Conservation (phyloP, 306 rosid genomes). For the Cucumis cinereus region DNA sequence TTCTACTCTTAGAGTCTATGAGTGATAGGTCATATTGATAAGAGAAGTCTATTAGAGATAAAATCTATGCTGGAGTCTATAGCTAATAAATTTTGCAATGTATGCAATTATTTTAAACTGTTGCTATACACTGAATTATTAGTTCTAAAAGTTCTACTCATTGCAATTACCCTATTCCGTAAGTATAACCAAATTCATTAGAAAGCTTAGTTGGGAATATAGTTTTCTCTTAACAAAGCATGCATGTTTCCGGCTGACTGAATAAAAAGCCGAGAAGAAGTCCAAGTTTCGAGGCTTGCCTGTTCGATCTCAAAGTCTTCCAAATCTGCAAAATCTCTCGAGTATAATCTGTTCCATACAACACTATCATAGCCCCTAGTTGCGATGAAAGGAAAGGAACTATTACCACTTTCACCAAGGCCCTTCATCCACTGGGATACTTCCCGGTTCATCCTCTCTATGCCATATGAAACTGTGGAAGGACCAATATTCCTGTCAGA, state of each 20-base stretch:
- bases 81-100: too few species aligned
- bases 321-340: slow-evolving; percentile 53
- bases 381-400: slow-evolving; percentile 62
- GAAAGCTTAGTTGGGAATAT: not conserved
- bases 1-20: too few species aligned
- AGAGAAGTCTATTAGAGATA: too few species aligned
- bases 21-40: too few species aligned
- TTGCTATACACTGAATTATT: too few species aligned
- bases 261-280: not conserved
- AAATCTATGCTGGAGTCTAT: too few species aligned
- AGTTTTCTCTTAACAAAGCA: not conserved
- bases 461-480: slow-evolving; percentile 62
- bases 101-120: too few species aligned
- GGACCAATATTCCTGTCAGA: slow-evolving; percentile 20
- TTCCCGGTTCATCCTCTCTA: slow-evolving; percentile 76
- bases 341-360: slow-evolving; percentile 93
- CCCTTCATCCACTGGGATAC: slow-evolving; percentile 90
- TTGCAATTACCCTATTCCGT: too few species aligned
- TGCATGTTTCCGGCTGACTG: not conserved
- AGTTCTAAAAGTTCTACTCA: too few species aligned
- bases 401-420: slow-evolving; percentile 23
- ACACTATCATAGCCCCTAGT: slow-evolving; percentile 87
- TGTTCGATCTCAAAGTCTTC: slow-evolving; percentile 45
- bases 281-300: slow-evolving; percentile 29
- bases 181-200: not conserved